These are phyloP conservation scores for Rhynchosporium agropyri DNA, from an alignment of 2,329 filamentous ascomycete species.

Conservation along the genomic window DNA sequence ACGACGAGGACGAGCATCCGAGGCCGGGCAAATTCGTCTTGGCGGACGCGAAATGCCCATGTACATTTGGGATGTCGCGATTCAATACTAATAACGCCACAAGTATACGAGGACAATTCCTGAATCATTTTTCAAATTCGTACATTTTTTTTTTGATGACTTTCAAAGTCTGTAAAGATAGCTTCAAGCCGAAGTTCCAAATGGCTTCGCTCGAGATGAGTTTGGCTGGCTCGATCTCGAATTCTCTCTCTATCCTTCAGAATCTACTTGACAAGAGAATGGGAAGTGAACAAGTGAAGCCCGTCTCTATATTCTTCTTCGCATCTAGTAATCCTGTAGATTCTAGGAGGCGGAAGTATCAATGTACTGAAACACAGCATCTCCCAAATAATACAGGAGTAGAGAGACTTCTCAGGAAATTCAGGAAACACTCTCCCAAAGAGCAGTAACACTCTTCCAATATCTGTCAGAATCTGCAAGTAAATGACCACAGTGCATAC, in stretches of 20 bases:
- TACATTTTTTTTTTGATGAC: too few species aligned
- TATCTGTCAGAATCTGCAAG: slow-evolving; percentile 31
- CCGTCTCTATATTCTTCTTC: not conserved
- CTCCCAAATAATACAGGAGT: not conserved
- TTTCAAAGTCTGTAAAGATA: too few species aligned
- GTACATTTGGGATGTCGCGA: too few species aligned
- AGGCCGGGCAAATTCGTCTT: too few species aligned
- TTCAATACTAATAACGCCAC: too few species aligned
- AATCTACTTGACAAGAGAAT: too few species aligned
- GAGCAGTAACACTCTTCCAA: slow-evolving; percentile 32
- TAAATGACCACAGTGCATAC: slow-evolving; percentile 35
- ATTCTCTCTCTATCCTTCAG: not conserved
- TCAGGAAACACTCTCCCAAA: slow-evolving; percentile 33
- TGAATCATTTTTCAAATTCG: too few species aligned
- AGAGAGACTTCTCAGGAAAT: not conserved
- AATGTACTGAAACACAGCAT: not conserved
- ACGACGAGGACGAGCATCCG: not conserved
- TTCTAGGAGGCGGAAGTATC: not conserved
- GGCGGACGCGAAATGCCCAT: too few species aligned
- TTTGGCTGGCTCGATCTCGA: not conserved
- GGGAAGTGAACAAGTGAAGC: too few species aligned
- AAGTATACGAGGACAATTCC: too few species aligned
- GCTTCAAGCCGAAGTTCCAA: too few species aligned
- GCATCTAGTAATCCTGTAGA: not conserved
- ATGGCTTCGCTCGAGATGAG: too few species aligned